Conservation (phyloP, 371 early-diverging fungal genomes). For the Mortierella polycephala region DNA sequence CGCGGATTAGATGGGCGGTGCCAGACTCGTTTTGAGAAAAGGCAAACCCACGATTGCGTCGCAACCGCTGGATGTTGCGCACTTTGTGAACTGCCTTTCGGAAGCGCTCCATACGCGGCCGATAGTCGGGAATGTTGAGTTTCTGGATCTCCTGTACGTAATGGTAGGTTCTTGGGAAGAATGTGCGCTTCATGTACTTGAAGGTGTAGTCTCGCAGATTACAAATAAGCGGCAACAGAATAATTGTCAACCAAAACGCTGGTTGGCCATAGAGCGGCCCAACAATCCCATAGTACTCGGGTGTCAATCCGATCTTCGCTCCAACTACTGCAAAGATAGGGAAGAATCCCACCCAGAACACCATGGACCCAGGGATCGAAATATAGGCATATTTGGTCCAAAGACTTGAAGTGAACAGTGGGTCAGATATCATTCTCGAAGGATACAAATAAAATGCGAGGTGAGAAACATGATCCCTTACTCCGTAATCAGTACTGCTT, state of each 20-base stretch:
- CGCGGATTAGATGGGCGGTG: conserved; percentile 91
- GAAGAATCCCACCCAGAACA: conserved; percentile 88
- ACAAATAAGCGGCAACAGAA: conserved; percentile 85
- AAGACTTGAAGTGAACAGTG: conserved; percentile 52
- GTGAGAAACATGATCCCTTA: conserved; percentile 37
- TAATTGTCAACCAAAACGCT: conserved; percentile 88
- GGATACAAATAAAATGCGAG: not conserved
- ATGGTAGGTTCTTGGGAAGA: conserved; percentile 86
- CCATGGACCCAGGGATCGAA: conserved; percentile 86
- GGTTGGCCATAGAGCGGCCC: conserved; percentile 78
- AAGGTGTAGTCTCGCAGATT: conserved; percentile 89
- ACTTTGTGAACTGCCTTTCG: conserved; percentile 97
- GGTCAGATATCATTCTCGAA: not conserved
- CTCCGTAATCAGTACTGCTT: conserved; percentile 88
- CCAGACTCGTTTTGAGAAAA: conserved; percentile 98
- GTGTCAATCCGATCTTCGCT: conserved; percentile 78
- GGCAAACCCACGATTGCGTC: conserved; percentile 95
- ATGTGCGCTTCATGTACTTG: conserved; percentile 92
- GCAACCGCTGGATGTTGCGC: conserved; percentile 91
- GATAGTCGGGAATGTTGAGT: conserved; percentile 97
- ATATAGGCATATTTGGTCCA: conserved; percentile 90
- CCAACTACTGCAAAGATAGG: conserved; percentile 88
- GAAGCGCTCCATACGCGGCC: conserved; percentile 97
- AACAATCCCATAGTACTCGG: conserved; percentile 86
- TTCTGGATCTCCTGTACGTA: conserved; percentile 98